phyloP scores from a whole-genome alignment of 148 eudicot genomes.

The Rhododendron simsii region DNA sequence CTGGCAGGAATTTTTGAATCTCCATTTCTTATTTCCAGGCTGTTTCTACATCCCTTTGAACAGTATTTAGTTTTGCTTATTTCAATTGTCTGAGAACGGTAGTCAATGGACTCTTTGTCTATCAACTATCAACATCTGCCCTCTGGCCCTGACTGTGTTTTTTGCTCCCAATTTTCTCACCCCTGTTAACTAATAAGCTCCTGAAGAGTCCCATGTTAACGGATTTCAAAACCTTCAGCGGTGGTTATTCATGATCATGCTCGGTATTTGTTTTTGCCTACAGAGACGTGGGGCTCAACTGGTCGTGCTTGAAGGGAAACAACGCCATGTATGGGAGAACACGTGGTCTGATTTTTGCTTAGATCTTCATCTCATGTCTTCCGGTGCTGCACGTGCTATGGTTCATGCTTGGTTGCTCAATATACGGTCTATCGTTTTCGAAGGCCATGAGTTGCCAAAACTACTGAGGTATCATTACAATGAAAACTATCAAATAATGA shows the following conservation, averaged over 20 bases:
- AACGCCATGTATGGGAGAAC: constrained; percentile 81
- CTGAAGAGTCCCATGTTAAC: background rate
- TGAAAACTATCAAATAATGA: background rate
- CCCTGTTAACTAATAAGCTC: background rate
- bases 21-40: background rate
- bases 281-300: constrained; percentile 87
- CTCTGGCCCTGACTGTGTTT: background rate
- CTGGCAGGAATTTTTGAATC: background rate
- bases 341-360: constrained; percentile 75
- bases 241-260: background rate
- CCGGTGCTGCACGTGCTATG: constrained; percentile 89
- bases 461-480: background rate
- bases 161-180: background rate
- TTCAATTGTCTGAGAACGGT: background rate
- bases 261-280: background rate
- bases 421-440: constrained; percentile 51
- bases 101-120: background rate
- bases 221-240: background rate
- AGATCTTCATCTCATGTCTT: constrained; percentile 62
- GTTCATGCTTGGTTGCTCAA: constrained; percentile 90
- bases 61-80: background rate
- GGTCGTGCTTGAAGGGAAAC: constrained; percentile 89
- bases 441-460: constrained; percentile 49
- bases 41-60: background rate
- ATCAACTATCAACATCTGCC: background rate